Base-by-base conservation (phyloP, 1,284 basidiomycete genomes). In the Cryptococcus wingfieldii region DNA sequence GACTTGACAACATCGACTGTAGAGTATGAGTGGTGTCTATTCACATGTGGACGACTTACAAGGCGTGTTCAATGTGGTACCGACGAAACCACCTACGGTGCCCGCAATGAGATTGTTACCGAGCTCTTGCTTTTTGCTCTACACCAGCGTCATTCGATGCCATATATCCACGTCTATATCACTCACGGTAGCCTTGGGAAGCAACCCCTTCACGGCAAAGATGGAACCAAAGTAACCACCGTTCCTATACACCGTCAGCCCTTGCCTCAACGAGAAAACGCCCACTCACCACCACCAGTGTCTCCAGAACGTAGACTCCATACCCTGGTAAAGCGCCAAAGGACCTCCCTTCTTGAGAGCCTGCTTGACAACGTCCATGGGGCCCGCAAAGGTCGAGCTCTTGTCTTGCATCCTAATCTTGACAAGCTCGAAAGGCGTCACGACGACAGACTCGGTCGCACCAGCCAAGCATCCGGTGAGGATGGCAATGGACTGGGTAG, bases 391-490 rank as follows among this genome's bases (percentile, higher is more conserved):
- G 0, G 86, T 90, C 65, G 88, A 89, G 23, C 83, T 80, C 77
- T 95, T 94, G 77, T 95, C 92, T 79, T 98, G 95, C 54, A 98
- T 78, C 67, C 90, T 63, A 77, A 98, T 96, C 79, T 98, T 98
- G 66, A 98, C 94, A 23, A 97, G 84, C 77, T 98, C 94, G 67
- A 98, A 98, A 0, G 94, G 94, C 2, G 96, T 93, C 49, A 82
- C 80, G 49, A 80, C 87, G 67, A 96, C 85, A 63, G 87, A 90
- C 81, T 98, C 95, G 19, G 93, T 97, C 4, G 94, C 95, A 61
- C 96, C 95, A 4, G 95, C 95, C 48, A 84, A 86, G 70, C 89
- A 94, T 5, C 95, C 95, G 0, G 96, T 99, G 47, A 93, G 68
- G 61, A 95, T 83, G 8, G 93, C 90, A 31, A 98, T 75, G 5